Conservation (phyloP, 352 stramenopile species). For the Halophytophthora batemanensis region DNA sequence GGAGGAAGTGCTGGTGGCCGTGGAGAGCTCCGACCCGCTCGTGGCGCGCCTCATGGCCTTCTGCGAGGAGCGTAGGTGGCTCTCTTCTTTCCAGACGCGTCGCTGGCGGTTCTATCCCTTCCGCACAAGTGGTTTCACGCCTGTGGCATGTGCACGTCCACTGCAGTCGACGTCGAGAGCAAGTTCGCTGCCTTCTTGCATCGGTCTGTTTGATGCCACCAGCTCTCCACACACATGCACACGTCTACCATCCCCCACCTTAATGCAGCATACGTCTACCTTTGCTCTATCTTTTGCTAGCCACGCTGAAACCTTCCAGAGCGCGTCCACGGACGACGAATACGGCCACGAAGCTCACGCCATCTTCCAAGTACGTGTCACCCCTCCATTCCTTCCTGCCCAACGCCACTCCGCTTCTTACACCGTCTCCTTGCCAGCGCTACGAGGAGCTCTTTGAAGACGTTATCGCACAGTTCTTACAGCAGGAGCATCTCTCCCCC, state of each 20-base stretch:
- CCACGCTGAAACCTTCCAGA: constrained; percentile 35
- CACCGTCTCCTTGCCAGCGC: constrained; percentile 15
- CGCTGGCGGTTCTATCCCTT: neutral
- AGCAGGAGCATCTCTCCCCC: constrained; percentile 35
- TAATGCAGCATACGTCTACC: no score
- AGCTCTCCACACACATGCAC: no score
- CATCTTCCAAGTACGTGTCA: constrained; percentile 35
- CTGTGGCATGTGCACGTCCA: neutral
- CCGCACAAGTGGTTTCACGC: no score
- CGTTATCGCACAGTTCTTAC: constrained; percentile 39
- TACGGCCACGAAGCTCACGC: constrained; percentile 35
- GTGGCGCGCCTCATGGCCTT: constrained; percentile 37
- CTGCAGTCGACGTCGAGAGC: constrained; percentile 22
- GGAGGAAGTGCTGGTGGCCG: constrained; percentile 39
- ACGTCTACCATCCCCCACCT: no score
- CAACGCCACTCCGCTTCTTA: constrained; percentile 1
- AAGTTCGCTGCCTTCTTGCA: constrained; percentile 19
- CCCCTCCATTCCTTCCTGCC: neutral
- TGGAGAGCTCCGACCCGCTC: constrained; percentile 42
- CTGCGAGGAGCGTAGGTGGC: constrained; percentile 28
- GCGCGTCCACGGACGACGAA: constrained; percentile 31
- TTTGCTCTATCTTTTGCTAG: constrained; percentile 9
- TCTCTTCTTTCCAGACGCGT: neutral
- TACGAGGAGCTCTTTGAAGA: constrained; percentile 56
- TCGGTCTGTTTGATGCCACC: constrained; percentile 2